phyloP scores from a whole-genome alignment of 306 rosid species.

The Medicago truncatula region MtrunA17r5.0-ANR NC_053043.1:49566001-49566500 shows the following conservation, averaged over 20 bases:
- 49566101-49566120: too few species aligned
- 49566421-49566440: neutral
- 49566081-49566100: too few species aligned
- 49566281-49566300: neutral
- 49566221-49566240: neutral
- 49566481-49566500: conserved; percentile 4
- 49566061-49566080: too few species aligned
- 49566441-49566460: conserved; percentile 39
- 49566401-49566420: neutral
- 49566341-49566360: neutral
- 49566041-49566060: too few species aligned
- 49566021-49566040: too few species aligned
- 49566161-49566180: too few species aligned
- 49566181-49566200: too few species aligned
- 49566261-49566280: neutral
- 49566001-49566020: too few species aligned
- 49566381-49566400: neutral
- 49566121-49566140: too few species aligned
- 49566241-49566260: neutral
- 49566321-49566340: neutral
- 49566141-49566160: too few species aligned
- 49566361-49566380: neutral
- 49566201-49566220: too few species aligned
- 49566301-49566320: neutral
- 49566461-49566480: conserved; percentile 40